A percentile compares a stretch with the other conserved stretches of the same genome.
phyloP scores from a whole-genome alignment of 345 rosid species.

The Anacardium occidentale region DNA sequence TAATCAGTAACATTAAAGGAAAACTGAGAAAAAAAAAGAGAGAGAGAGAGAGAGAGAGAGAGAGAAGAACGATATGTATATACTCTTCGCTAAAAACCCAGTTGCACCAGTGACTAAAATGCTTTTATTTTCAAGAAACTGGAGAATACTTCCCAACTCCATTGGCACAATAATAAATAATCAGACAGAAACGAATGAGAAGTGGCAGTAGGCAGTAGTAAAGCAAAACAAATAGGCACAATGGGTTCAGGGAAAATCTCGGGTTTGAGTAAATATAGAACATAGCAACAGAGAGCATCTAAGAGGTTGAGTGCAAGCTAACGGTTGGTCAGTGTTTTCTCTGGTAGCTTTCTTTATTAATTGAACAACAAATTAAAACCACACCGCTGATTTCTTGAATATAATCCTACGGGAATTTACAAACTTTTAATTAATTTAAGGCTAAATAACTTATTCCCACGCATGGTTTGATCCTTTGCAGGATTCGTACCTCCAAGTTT shows the following conservation, averaged over 20 bases:
- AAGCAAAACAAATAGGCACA: too few species aligned
- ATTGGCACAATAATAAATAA: conserved; percentile 19
- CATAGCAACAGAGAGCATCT: background rate
- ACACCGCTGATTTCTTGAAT: too few species aligned
- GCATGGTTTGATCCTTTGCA: too few species aligned
- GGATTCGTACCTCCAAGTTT: too few species aligned
- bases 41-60: background rate
- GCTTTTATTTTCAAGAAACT: conserved; percentile 55
- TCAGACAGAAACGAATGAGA: background rate
- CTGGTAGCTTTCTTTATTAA: background rate
- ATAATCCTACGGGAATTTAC: too few species aligned
- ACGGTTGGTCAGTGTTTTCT: conserved; percentile 12
- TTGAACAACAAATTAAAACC: background rate
- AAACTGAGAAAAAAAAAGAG: background rate
- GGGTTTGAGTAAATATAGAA: background rate
- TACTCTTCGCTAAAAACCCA: conserved; percentile 69
- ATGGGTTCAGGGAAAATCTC: too few species aligned
- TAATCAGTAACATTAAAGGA: background rate
- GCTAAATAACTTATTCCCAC: too few species aligned
- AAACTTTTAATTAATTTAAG: too few species aligned
- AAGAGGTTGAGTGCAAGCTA: conserved; percentile 32
- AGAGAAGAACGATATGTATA: background rate
- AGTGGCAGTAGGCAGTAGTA: too few species aligned
- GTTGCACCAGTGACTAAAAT: conserved; percentile 61
- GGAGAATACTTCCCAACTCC: conserved; percentile 55